Evolutionary conservation across 2,329 filamentous ascomycete species (phyloP).

Genomic region (Xylaria sp.): DNA sequence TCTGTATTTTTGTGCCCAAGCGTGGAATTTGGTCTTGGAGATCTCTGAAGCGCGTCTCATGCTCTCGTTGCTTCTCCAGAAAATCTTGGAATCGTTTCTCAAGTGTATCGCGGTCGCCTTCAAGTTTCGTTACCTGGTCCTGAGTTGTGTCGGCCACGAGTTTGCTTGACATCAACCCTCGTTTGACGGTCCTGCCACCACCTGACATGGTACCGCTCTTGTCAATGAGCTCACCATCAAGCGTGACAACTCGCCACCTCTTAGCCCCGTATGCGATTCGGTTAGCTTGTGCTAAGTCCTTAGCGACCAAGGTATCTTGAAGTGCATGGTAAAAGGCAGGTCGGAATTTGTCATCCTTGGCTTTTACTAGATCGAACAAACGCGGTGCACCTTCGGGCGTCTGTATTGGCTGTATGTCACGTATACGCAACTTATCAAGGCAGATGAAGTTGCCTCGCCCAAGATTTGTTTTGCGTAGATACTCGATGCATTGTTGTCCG

Average conservation of each 20-base stretch:
- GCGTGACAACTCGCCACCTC: constrained; percentile 95
- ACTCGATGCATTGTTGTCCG: constrained; percentile 97
- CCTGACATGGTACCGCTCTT: constrained; percentile 99
- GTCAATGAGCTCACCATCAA: constrained; percentile 95
- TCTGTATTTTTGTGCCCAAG: constrained; percentile 90
- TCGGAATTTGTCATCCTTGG: constrained; percentile 86
- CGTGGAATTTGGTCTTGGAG: constrained; percentile 82
- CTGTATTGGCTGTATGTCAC: constrained; percentile 81
- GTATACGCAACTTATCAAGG: constrained; percentile 82
- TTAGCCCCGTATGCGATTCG: constrained; percentile 94
- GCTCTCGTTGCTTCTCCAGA: constrained; percentile 82
- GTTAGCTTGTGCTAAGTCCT: constrained; percentile 94
- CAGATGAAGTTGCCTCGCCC: constrained; percentile 97
- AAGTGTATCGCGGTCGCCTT: constrained; percentile 84
- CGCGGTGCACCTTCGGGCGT: constrained; percentile 94
- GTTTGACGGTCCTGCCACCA: constrained; percentile 89
- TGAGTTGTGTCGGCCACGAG: constrained; percentile 86
- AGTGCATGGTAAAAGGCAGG: constrained; percentile 96
- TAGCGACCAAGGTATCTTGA: constrained; percentile 93
- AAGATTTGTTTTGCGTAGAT: constrained; percentile 95
- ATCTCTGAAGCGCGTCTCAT: constrained; percentile 77
- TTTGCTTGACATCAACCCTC: constrained; percentile 96
- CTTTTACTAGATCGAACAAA: constrained; percentile 89
- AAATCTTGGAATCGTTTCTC: constrained; percentile 86
- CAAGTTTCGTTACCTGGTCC: constrained; percentile 88